phyloP scores from a whole-genome alignment of 768 basidiomycete genomes.

The Kwoniella heveanensis region DNA sequence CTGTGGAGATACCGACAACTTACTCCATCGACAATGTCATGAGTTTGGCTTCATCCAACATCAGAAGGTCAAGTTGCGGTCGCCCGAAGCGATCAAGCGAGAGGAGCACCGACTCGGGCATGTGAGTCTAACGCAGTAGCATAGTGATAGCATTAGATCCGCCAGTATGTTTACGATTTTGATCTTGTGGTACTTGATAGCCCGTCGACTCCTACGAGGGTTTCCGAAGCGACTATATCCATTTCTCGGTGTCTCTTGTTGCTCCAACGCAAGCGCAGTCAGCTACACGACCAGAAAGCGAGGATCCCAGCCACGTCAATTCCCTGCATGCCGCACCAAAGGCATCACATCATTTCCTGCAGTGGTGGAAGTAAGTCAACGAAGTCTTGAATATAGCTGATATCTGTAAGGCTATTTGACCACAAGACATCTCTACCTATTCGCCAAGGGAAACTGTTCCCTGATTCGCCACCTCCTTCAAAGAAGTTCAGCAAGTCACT shows the following conservation, averaged over 20 bases:
- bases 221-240: slow-evolving; percentile 92
- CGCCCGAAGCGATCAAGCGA: slow-evolving; percentile 38
- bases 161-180: no score
- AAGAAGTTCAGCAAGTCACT: slow-evolving; percentile 86
- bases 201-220: slow-evolving; percentile 74
- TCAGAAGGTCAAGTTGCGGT: slow-evolving; percentile 68
- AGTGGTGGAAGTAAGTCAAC: slow-evolving; percentile 71
- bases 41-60: slow-evolving; percentile 79
- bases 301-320: slow-evolving; percentile 57
- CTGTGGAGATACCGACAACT: slow-evolving; percentile 60
- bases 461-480: slow-evolving; percentile 66
- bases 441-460: slow-evolving; percentile 82
- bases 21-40: slow-evolving; percentile 77
- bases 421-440: slow-evolving; percentile 76
- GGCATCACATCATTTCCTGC: slow-evolving; percentile 83
- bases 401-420: slow-evolving; percentile 62
- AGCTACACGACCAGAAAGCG: slow-evolving; percentile 7
- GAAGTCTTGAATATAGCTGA: background rate
- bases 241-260: slow-evolving; percentile 81
- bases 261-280: slow-evolving; percentile 61
- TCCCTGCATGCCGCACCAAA: slow-evolving; percentile 83
- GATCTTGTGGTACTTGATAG: slow-evolving; percentile 28
- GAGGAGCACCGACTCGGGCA: slow-evolving; percentile 19
- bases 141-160: no score
- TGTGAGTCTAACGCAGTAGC: slow-evolving; percentile 50